Conservation (phyloP, 257 asterid species). For the Primulina huaijiensis region DNA sequence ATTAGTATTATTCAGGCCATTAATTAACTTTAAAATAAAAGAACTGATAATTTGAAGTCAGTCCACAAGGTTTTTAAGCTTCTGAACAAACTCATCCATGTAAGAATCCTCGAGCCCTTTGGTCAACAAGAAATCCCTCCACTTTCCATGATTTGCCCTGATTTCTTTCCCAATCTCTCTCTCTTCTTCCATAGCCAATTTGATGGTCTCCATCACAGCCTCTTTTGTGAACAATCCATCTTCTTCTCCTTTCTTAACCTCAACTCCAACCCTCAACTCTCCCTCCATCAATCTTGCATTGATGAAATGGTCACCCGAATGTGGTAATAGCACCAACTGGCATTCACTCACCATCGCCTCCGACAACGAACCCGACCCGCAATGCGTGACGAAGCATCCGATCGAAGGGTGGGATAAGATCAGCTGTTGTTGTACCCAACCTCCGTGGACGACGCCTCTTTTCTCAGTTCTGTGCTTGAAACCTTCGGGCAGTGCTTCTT, state of each 20-base stretch:
- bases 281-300: constrained; percentile 36
- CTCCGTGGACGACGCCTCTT: constrained; percentile 37
- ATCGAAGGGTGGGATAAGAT: constrained; percentile 36
- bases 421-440: constrained; percentile 43
- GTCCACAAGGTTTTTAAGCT: constrained; percentile 7
- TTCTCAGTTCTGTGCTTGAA: constrained; percentile 24
- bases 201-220: constrained; percentile 29
- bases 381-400: constrained; percentile 49
- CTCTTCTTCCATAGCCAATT: constrained; percentile 30
- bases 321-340: constrained; percentile 35
- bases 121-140: constrained; percentile 22
- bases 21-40: too few species aligned
- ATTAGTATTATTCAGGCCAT: too few species aligned
- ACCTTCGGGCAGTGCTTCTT: constrained; percentile 39
- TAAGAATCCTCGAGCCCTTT: constrained; percentile 27
- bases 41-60: neutral
- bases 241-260: constrained; percentile 44
- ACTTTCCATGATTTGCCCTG: constrained; percentile 33
- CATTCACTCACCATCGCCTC: constrained; percentile 39
- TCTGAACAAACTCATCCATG: constrained; percentile 30
- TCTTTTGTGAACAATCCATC: constrained; percentile 42
- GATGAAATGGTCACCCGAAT: constrained; percentile 30
- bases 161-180: constrained; percentile 33
- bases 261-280: constrained; percentile 37
- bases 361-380: constrained; percentile 40